Percentiles rank a stretch among this genome's conserved stretches.
These are phyloP conservation scores for Geosmithia putterillii DNA, from an alignment of 2,329 filamentous ascomycete genomes.

Conservation along the genomic window DNA sequence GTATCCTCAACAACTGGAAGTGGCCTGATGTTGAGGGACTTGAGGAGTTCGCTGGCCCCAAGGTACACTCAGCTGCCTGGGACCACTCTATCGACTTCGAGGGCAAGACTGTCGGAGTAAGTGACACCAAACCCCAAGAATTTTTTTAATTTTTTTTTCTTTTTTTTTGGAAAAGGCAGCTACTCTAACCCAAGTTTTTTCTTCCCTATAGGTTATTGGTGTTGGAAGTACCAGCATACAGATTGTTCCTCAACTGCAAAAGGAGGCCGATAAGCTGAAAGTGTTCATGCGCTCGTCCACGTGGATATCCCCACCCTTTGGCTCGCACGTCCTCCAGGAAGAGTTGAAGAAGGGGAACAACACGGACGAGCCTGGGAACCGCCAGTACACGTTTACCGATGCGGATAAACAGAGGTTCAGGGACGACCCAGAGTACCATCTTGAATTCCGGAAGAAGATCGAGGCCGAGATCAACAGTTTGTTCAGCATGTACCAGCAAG, in stretches of 20 bases:
- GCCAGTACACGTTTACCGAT: constrained; percentile 26
- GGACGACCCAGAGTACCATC: constrained; percentile 24
- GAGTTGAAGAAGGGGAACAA: constrained; percentile 14
- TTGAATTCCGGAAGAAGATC: constrained; percentile 27
- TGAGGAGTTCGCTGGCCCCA: constrained; percentile 32
- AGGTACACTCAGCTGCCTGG: constrained; percentile 40
- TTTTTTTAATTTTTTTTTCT: background rate
- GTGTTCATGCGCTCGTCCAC: constrained; percentile 16
- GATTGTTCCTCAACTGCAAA: constrained; percentile 31
- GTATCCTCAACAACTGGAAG: constrained; percentile 37
- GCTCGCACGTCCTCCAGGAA: constrained; percentile 12
- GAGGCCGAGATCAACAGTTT: constrained; percentile 27
- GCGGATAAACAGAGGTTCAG: constrained; percentile 23
- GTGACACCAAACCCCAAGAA: background rate
- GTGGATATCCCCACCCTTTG: constrained; percentile 12
- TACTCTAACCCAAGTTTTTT: background rate
- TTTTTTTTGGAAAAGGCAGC: background rate
- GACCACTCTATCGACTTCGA: constrained; percentile 28
- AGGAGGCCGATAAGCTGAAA: constrained; percentile 11
- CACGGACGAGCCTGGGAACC: constrained; percentile 17
- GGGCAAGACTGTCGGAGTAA: constrained; percentile 27
- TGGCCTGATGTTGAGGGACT: constrained; percentile 40
- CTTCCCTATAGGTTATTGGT: constrained; percentile 28
- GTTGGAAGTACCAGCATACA: constrained; percentile 39
- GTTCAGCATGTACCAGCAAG: constrained; percentile 28